Evolutionary conservation across 2,329 filamentous ascomycete genomes (phyloP), one percentile per base, ranked within the genome.

Genomic region (Juglanconis oblonga): DNA sequence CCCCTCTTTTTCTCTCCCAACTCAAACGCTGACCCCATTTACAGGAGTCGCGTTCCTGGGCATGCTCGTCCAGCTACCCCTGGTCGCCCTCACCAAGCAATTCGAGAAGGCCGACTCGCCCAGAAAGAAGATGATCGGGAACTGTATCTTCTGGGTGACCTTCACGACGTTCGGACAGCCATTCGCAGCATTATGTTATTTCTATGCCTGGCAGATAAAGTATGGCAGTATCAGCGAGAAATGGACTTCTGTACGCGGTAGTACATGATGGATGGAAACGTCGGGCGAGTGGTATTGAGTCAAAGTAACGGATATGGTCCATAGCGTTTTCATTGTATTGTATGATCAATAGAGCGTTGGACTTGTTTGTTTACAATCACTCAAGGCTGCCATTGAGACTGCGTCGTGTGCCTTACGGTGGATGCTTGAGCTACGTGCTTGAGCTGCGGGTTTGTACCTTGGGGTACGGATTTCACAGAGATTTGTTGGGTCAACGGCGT

Each of bases 151-250:
- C 74, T 98, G 95, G 95, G 81, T 97, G 24, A 94, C 90, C 11
- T 99, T 99, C 71, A 97, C 94, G 65, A 85, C 98, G 2, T 89
- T 99, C 11, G 95, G 95, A 3, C 95, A 99, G 78, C 95, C 95
- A 0, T 84, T 98, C 67, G 95, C 92, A 1, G 93, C 92, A 0
- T 78, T 99, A 62, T 81, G 96, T 72, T 99, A 99, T 74, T 99
- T 97, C 74, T 98, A 98, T 72, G 93, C 93, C 1, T 99, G 95
- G 94, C 94, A 98, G 76, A 92, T 92, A 58, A 98, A 98, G 78
- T 97, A 97, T 72, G 95, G 95, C 11, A 92, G 88, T 68, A 88
- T 93, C 29, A 91, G 84, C 65, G 79, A 76, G 66, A 61, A 58
- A 50, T 64, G 61, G 61, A 59, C 29, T 40, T 17, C 61, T 36